A percentile compares a stretch with the other conserved stretches of the same genome.
These are phyloP conservation scores for Aureobasidium sp. DNA, from an alignment of 2,329 filamentous ascomycete species.

Conservation along the genomic window DNA sequence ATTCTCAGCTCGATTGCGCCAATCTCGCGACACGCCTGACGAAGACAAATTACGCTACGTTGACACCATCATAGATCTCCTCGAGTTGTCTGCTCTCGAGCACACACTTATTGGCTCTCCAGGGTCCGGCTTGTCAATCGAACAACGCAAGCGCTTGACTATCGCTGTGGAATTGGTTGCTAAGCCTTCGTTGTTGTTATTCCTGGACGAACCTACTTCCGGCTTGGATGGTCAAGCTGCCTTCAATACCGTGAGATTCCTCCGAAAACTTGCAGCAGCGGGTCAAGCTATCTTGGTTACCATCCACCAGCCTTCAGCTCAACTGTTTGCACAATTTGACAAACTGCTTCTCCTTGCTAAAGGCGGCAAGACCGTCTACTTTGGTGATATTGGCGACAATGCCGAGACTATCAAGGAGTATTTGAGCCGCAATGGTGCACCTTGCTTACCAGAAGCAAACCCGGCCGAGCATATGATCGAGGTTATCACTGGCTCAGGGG, in stretches of 20 bases:
- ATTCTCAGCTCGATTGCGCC: constrained; percentile 58
- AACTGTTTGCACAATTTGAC: constrained; percentile 40
- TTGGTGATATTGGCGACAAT: constrained; percentile 38
- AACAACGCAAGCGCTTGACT: constrained; percentile 54
- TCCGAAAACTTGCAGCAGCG: constrained; percentile 50
- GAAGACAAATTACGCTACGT: constrained; percentile 56
- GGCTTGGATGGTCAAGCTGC: constrained; percentile 58
- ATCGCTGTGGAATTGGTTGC: constrained; percentile 41
- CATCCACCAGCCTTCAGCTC: constrained; percentile 36
- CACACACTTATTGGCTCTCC: constrained; percentile 55
- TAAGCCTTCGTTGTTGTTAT: constrained; percentile 46
- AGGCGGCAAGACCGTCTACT: constrained; percentile 40
- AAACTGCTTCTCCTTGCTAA: constrained; percentile 36
- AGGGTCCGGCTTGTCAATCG: constrained; percentile 53
- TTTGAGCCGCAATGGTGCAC: constrained; percentile 50
- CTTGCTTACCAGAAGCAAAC: constrained; percentile 46
- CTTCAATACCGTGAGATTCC: constrained; percentile 55
- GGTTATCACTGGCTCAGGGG: constrained; percentile 60
- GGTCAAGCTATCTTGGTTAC: constrained; percentile 41
- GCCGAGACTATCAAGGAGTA: constrained; percentile 35
- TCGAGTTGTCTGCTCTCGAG: constrained; percentile 59
- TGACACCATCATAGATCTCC: constrained; percentile 56
- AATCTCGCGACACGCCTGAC: constrained; percentile 49
- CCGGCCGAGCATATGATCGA: constrained; percentile 76
- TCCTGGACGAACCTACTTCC: constrained; percentile 51